Base-by-base conservation (phyloP, 768 basidiomycete genomes). In the Leccinum subgranulosum region DNA sequence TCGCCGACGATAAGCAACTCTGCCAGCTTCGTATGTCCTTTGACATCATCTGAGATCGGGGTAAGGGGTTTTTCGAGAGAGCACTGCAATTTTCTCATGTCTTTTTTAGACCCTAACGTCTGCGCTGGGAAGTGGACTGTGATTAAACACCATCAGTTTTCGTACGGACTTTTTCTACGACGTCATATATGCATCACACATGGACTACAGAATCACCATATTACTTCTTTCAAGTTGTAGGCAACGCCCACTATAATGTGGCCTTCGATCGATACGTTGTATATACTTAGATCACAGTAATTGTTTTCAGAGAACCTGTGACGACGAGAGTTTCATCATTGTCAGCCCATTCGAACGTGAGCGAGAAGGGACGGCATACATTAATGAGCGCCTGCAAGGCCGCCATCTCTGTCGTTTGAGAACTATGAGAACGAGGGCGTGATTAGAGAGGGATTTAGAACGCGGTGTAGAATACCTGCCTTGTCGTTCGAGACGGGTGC, bases 11-110 rank as follows among this genome's bases (percentile, higher is more conserved):
- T 93, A 66, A 81, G 77, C 52, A 86, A 86, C 62, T 72, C 73
- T 6, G 78, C 87, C 61, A 80, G 68, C 34, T 88, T 93, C 66
- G 60, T 70, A 11, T 93, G 90, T 67, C 91, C 91, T 3, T 60
- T 91, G 51, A 66, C 73, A 23, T 53, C 71, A 19, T 62, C 71
- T 14, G 71, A 72, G 11, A 54, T 72, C 29, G 8, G 41, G 53
- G 71, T 72, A 58, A 52, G 63, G 10, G 1, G 5, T 48, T 51
- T 14, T 25, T 51, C 9, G 36, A 31, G 19, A 31, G n/a, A n/a
- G 31, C 39, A 17, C 7, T 28, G 21, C 15, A 15, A 33, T 11
- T 28, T 59, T 25, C 58, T 72, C 3, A 73, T 21, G 21, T 41
- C 11, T 52, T 47, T 48, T 52, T 7, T 48, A 72, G 70, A 49